Percentiles rank a stretch among this genome's conserved stretches.
Evolutionary conservation across 345 rosid genomes (phyloP).

Genomic region (Eucalyptus pauciflora): DNA sequence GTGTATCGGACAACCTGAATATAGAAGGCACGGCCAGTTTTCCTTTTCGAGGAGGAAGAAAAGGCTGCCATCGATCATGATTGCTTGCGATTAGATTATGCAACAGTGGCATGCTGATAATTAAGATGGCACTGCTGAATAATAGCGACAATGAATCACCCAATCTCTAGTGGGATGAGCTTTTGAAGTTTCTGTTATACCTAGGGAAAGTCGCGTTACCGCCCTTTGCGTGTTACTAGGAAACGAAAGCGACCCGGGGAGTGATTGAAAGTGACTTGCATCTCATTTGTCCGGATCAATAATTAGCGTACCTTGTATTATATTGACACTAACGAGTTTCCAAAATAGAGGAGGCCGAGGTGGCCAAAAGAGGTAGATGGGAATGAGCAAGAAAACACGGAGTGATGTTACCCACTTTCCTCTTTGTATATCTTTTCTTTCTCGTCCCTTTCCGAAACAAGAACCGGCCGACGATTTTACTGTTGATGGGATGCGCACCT

Average conservation of each 20-base stretch:
- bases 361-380: not conserved
- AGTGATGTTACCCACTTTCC: conserved; percentile 33
- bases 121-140: not conserved
- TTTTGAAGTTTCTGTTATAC: not conserved
- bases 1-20: not conserved
- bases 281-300: not conserved
- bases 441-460: not conserved
- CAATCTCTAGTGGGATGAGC: not conserved
- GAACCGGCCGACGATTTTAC: not conserved
- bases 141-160: not conserved
- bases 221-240: not conserved
- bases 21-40: not conserved
- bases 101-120: not conserved
- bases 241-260: not conserved
- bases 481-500: not conserved
- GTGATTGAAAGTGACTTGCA: conserved; percentile 11
- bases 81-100: not conserved
- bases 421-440: not conserved
- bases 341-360: not conserved
- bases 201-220: not conserved
- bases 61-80: not conserved
- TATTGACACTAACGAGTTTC: not conserved
- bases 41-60: not conserved
- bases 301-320: not conserved
- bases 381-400: conserved; percentile 33